Conservation (phyloP, 2,329 filamentous ascomycete species). For the Pseudogymnoascus sp. region DNA sequence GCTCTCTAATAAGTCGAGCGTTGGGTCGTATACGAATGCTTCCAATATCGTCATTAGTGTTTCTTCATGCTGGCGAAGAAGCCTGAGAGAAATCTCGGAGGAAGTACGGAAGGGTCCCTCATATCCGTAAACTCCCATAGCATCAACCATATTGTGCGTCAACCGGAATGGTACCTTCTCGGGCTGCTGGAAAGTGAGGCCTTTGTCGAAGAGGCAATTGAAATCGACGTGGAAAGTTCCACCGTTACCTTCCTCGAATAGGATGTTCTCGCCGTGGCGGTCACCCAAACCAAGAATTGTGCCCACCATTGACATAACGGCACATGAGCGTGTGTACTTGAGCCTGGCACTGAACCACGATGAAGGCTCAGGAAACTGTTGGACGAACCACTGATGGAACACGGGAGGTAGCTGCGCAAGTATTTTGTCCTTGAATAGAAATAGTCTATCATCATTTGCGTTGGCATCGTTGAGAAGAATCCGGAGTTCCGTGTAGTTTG, state of each 20-base stretch:
- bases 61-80: conserved; percentile 86
- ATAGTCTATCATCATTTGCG: conserved; percentile 50
- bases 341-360: conserved; percentile 86
- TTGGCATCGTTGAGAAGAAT: conserved; percentile 57
- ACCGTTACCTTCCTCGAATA: conserved; percentile 88
- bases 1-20: conserved; percentile 77
- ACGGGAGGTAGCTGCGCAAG: conserved; percentile 68
- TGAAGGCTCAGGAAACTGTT: conserved; percentile 88
- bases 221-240: conserved; percentile 98
- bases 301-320: conserved; percentile 99
- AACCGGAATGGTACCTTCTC: conserved; percentile 93
- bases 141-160: conserved; percentile 97
- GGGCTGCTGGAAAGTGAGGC: conserved; percentile 87
- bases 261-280: conserved; percentile 92
- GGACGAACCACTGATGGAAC: conserved; percentile 89
- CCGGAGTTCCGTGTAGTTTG: conserved; percentile 63
- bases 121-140: conserved; percentile 90
- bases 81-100: conserved; percentile 77
- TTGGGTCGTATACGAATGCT: conserved; percentile 94
- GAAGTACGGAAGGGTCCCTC: conserved; percentile 89
- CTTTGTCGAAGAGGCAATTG: conserved; percentile 99
- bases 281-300: conserved; percentile 91
- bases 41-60: conserved; percentile 96
- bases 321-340: conserved; percentile 84
- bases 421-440: conserved; percentile 63